Evolutionary conservation across 2,329 filamentous ascomycete species (phyloP).

Genomic region (Coleophoma eucalyptorum): DNA sequence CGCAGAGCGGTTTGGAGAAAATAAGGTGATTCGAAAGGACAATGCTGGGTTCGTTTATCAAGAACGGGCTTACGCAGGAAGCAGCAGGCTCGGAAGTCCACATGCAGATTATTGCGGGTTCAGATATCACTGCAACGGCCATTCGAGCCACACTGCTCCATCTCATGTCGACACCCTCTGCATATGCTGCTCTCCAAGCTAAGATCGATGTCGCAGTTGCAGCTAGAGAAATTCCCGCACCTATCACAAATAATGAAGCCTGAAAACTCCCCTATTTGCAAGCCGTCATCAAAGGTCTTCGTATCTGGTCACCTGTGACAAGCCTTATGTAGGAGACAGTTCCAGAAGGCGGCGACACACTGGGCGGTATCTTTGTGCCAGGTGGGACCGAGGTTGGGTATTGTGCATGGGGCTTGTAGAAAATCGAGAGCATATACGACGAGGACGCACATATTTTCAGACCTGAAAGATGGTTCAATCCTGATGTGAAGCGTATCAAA

Average conservation of each 20-base stretch:
- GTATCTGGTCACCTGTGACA: constrained; percentile 40
- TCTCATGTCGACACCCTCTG: constrained; percentile 44
- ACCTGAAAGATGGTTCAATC: constrained; percentile 44
- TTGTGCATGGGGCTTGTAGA: constrained; percentile 29
- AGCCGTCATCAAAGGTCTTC: constrained; percentile 42
- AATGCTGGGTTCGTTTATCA: constrained; percentile 49
- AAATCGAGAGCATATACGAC: constrained; percentile 30
- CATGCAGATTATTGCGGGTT: constrained; percentile 42
- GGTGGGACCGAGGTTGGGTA: constrained; percentile 6
- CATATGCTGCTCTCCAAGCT: constrained; percentile 38
- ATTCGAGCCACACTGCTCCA: constrained; percentile 50
- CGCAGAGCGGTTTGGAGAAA: constrained; percentile 37
- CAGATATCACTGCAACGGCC: constrained; percentile 52
- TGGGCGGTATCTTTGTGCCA: constrained; percentile 16
- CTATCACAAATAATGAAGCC: constrained; percentile 30
- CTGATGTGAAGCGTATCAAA: neutral
- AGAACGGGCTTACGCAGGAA: constrained; percentile 26
- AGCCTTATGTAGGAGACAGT: constrained; percentile 16
- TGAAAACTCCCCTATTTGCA: constrained; percentile 41
- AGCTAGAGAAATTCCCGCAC: constrained; percentile 17
- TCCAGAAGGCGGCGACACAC: constrained; percentile 9
- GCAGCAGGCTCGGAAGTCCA: constrained; percentile 2
- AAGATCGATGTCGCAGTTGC: constrained; percentile 40
- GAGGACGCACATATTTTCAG: constrained; percentile 34
- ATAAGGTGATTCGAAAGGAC: constrained; percentile 39